phyloP scores from a whole-genome alignment of 2,329 filamentous ascomycete species.

The Colletotrichum lindemuthianum region DNA sequence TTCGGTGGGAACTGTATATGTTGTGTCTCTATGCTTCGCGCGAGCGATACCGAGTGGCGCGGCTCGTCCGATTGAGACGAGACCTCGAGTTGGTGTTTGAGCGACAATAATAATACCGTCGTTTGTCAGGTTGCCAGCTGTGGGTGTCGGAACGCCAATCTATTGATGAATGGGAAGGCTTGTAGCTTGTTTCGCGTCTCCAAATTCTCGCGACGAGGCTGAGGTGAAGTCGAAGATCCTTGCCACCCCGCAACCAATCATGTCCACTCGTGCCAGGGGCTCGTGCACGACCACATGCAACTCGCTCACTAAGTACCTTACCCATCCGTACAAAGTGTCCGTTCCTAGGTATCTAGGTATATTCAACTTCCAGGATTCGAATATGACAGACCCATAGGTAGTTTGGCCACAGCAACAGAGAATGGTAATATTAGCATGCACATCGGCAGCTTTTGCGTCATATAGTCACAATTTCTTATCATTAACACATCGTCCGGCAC shows the following conservation, averaged over 20 bases:
- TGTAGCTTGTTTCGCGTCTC: conserved; percentile 29
- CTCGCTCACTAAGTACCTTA: too few species aligned
- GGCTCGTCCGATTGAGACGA: too few species aligned
- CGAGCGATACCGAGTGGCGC: not conserved
- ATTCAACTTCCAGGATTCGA: too few species aligned
- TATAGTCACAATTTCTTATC: not conserved
- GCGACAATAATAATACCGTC: too few species aligned
- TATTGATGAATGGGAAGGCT: conserved; percentile 9
- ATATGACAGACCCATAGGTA: too few species aligned
- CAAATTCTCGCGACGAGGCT: conserved; percentile 39
- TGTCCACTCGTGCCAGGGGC: not conserved
- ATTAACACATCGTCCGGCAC: not conserved
- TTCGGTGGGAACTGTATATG: conserved; percentile 5
- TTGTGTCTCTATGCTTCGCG: not conserved
- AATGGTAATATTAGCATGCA: too few species aligned
- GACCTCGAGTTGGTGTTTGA: too few species aligned
- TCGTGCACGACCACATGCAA: too few species aligned
- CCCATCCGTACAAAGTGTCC: too few species aligned
- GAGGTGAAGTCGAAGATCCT: conserved; percentile 32
- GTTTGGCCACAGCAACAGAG: too few species aligned
- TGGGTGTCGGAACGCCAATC: conserved; percentile 7
- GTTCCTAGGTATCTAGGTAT: too few species aligned
- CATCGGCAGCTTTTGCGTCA: not conserved
- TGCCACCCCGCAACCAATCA: conserved; percentile 19
- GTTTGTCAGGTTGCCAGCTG: not conserved